These are phyloP conservation scores for Hericium rajendrae DNA, from an alignment of 768 basidiomycete species.

Conservation along the genomic window DNA sequence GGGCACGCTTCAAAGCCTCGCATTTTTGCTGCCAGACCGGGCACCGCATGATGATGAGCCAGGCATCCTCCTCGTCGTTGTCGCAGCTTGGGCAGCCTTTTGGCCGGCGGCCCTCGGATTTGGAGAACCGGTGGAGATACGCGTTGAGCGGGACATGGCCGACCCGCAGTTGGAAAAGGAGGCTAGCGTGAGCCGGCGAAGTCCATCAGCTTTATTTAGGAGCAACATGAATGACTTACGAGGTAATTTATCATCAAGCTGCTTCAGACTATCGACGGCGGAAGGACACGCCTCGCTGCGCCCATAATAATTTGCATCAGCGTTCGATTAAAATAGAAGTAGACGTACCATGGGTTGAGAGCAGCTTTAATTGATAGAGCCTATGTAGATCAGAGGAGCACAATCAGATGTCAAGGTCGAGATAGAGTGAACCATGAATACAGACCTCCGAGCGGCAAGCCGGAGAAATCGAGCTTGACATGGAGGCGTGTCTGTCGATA, in stretches of 20 bases:
- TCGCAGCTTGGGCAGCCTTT: neutral
- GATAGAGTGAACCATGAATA: neutral
- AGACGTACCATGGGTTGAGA: neutral
- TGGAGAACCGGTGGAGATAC: neutral
- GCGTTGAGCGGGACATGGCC: neutral
- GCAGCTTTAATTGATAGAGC: neutral
- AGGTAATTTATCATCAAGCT: neutral
- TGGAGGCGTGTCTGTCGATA: neutral
- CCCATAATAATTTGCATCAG: neutral
- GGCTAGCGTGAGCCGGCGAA: neutral
- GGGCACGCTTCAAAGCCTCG: neutral
- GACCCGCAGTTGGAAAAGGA: neutral
- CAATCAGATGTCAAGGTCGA: neutral
- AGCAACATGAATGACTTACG: neutral
- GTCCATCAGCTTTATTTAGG: neutral
- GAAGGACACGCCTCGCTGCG: neutral
- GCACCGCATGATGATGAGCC: neutral
- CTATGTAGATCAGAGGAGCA: neutral
- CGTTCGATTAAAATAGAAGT: too few species aligned
- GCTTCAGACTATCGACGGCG: neutral
- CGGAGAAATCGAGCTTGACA: too few species aligned
- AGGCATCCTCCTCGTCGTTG: neutral
- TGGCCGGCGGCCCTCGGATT: neutral
- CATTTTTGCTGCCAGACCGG: neutral
- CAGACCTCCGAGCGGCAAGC: too few species aligned